Base-by-base conservation (phyloP, 1,284 basidiomycete species). In the Testicularia cyperi region DNA sequence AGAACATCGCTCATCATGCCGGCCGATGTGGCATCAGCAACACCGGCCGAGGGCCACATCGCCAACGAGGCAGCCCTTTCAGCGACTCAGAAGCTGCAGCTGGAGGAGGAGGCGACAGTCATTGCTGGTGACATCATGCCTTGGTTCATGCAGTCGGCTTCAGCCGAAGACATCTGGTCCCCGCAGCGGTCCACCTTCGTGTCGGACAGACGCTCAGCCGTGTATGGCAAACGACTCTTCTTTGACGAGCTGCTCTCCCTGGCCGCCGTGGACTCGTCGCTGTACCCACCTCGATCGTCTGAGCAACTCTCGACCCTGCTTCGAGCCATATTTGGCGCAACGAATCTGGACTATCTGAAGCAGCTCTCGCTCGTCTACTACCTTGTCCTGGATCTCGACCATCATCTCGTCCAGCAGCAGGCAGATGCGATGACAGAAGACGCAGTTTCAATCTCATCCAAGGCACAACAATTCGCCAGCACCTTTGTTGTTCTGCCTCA, bases 321-420 rank as follows among this genome's bases (percentile, higher is more conserved):
- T 16, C 40, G 25, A 6, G 36, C 53, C 25, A 65, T 68, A 44
- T 52, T 61, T 39, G 30, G 32, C 19, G 47, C 52, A 2, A 21
- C 39, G 2, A 25, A 44, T 15, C 61, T 66, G 28, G 57, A 65
- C 40, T 67, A 47, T 23, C 60, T 60, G 42, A 65, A 61, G 40
- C 56, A 58, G 38, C 41, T 49, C 20, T 56, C 49, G 19, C 48
- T 61, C 19, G 55, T 61, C 13, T 65, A 63, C 47, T 65, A 67
- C 32, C 51, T 63, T 13, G 26, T 68, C 24, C 43, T 61, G 24
- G 63, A 68, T 32, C 36, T 63, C 6, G 53, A 55, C 10, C 41
- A 48, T 5, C 46, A 32, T 28, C 48, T 21, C 19, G 32, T 10
- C 7, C 35, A 29, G 6, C 6, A 34, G 23, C 31, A 35, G 5